Conservation (phyloP, 306 rosid genomes). For the Acacia confusa region DNA sequence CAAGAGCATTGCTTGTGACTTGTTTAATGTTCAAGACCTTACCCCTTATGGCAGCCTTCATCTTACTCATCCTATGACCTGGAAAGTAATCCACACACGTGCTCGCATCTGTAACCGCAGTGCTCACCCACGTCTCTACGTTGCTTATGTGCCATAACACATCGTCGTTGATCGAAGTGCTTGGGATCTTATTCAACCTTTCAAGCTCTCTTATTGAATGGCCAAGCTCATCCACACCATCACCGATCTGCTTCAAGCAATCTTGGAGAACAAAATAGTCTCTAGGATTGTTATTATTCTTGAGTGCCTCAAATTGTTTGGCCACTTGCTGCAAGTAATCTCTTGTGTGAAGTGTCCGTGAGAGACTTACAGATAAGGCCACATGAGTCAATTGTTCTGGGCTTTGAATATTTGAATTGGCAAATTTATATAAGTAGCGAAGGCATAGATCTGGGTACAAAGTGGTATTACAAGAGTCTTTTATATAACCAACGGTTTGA, state of each 20-base stretch:
- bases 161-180: not conserved
- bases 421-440: slow-evolving; percentile 32
- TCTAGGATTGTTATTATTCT: not conserved
- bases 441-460: slow-evolving; percentile 38
- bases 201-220: not conserved
- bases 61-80: not conserved
- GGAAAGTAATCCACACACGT: not conserved
- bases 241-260: not conserved
- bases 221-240: not conserved
- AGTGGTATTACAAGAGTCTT: slow-evolving; percentile 41
- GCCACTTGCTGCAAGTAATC: slow-evolving; percentile 33
- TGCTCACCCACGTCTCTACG: not conserved
- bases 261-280: not conserved
- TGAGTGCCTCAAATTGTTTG: slow-evolving; percentile 26
- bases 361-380: slow-evolving; percentile 46
- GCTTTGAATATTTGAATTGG: slow-evolving; percentile 25
- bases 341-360: slow-evolving; percentile 37
- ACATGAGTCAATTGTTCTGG: slow-evolving; percentile 38
- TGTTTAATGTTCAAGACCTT: not conserved
- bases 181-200: not conserved
- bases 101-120: not conserved
- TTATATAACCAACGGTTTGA: slow-evolving; percentile 19
- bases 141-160: not conserved
- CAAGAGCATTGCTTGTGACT: not conserved
- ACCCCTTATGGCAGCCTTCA: not conserved